These are phyloP conservation scores for Zanthoxylum bungeanum DNA, from an alignment of 345 rosid species.

Conservation along the genomic window DNA sequence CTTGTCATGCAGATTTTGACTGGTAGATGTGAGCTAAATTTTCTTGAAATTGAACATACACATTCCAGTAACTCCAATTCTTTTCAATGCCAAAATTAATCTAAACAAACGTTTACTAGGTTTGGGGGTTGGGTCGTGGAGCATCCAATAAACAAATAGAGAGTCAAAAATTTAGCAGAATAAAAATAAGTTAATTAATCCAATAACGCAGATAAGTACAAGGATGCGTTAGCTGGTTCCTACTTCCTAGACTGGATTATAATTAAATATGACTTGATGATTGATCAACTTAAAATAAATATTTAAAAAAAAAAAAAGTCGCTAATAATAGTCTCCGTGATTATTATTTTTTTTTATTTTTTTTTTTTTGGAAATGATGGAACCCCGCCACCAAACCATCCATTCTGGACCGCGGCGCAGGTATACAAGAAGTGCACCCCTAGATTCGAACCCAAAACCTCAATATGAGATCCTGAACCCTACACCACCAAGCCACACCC, in stretches of 20 bases:
- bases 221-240: background rate
- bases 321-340: background rate
- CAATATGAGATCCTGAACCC: no score
- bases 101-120: background rate
- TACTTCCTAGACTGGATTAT: background rate
- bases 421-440: no score
- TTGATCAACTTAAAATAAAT: background rate
- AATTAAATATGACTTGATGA: background rate
- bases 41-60: background rate
- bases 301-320: no score
- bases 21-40: constrained; percentile 32
- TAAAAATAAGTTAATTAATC: background rate
- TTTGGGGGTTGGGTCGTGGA: background rate
- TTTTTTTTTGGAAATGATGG: no score
- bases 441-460: no score
- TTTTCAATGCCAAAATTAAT: background rate
- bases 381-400: no score
- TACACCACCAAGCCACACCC: no score
- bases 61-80: background rate
- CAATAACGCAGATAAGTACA: background rate
- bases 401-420: no score
- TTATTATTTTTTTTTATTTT: no score
- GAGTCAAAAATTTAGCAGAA: background rate
- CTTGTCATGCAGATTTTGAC: constrained; percentile 22
- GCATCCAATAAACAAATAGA: background rate